Base-by-base conservation (phyloP, 2,329 filamentous ascomycete genomes). In the Fusarium verticillioides region DNA sequence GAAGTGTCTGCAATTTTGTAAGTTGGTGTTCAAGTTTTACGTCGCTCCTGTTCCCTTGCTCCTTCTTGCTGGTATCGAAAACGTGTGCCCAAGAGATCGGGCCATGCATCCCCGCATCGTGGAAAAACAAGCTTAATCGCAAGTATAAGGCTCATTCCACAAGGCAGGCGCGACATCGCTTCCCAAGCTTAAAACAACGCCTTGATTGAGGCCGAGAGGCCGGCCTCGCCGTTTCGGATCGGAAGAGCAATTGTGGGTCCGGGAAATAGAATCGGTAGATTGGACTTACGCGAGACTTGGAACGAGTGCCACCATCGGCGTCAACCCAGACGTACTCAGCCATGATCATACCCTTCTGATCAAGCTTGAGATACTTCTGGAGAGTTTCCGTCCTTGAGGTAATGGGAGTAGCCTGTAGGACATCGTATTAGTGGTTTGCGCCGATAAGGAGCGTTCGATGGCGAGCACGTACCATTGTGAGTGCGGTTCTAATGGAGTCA, bases 301-400 rank as follows among this genome's bases (percentile, higher is more conserved):
- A 97, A 80, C 96, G 95, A 78, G 94, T 89, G 80, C 93, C 92
- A 83, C 95, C 95, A 75, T 86, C 85, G 75, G 93, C 88, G 82
- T 98, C 95, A 83, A 98, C 93, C 96, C 96, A 98, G 88, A 98
- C 91, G 86, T 98, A 98, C 87, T 98, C 96, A 81, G 95, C 96
- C 85, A 97, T 96, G 82, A 97, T 88, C 79, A 86, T 87, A 83
- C 95, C 95, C 84, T 93, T 94, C 88, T 98, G 96, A 83, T 95
- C 92, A 80, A 98, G 93, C 81, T 88, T 88, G 86, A 96, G 91
- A 89, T 96, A 98, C 86, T 98, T 98, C 84, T 92, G 87, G 84
- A 98, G 91, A 73, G 78, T 83, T 58, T 82, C 82, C 60, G 76
- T 78, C 69, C 76, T 63, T 65, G 76, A 78, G 40, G 69, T 75